phyloP scores from a whole-genome alignment of 2,329 filamentous ascomycete species.

The Fusarium brachygibbosum region DNA sequence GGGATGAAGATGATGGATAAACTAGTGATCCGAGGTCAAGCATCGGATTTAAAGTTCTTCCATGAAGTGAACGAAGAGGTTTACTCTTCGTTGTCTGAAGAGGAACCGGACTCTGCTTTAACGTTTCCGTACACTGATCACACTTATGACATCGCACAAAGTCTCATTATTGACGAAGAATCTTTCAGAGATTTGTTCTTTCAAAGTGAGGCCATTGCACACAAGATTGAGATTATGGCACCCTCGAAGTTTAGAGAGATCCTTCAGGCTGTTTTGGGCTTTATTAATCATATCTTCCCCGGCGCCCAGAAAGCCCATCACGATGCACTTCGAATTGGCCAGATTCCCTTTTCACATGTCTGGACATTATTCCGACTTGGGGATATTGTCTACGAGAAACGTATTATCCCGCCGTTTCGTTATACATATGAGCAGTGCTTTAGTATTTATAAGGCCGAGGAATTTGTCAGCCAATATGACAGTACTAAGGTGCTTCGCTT shows the following conservation, averaged over 20 bases:
- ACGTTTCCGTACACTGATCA: too few species aligned
- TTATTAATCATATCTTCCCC: not conserved
- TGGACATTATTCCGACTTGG: not conserved
- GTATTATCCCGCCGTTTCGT: fast-evolving
- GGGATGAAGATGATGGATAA: not conserved
- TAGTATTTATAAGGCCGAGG: not conserved
- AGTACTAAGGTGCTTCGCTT: not conserved
- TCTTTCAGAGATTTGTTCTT: too few species aligned
- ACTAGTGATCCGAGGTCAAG: too few species aligned
- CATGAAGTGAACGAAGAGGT: too few species aligned
- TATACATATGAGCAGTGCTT: not conserved
- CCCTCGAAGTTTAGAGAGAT: not conserved
- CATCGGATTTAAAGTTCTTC: too few species aligned
- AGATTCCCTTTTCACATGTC: not conserved
- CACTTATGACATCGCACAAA: too few species aligned
- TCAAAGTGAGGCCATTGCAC: too few species aligned
- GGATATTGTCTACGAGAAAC: not conserved
- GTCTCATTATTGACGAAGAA: too few species aligned
- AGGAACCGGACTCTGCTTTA: too few species aligned
- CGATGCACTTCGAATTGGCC: not conserved
- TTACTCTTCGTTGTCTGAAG: too few species aligned
- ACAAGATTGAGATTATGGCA: too few species aligned
- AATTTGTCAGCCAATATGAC: not conserved
- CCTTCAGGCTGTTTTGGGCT: not conserved
- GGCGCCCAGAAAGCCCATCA: fast-evolving